phyloP scores from a whole-genome alignment of 129 eudicot species.

The Flaveria brownii region DNA sequence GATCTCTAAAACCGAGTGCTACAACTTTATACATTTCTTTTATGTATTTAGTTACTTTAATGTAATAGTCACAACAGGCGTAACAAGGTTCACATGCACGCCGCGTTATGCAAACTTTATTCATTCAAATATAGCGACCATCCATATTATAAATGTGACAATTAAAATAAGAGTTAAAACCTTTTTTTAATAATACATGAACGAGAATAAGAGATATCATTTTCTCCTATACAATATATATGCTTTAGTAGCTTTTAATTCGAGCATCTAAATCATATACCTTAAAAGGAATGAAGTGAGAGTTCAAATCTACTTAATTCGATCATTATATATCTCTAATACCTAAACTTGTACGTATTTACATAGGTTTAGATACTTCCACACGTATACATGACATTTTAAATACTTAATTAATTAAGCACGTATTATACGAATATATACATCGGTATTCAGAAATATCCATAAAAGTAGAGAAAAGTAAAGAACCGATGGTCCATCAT shows the following conservation, averaged over 20 bases:
- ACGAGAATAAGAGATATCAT: background rate
- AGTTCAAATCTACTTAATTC: conserved; percentile 11
- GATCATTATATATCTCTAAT: background rate
- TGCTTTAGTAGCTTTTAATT: conserved; percentile 25
- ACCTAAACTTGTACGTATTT: conserved; percentile 28
- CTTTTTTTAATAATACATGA: background rate
- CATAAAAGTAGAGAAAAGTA: background rate
- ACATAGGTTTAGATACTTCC: conserved; percentile 10
- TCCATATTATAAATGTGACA: background rate
- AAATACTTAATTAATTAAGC: background rate
- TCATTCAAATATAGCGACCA: too few relatives aligned
- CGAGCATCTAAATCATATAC: conserved; percentile 29
- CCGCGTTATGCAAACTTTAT: too few relatives aligned
- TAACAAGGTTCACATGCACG: too few relatives aligned
- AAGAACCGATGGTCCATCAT: conserved; percentile 9
- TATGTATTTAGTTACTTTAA: too few relatives aligned
- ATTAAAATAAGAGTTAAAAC: background rate
- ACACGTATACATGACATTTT: background rate
- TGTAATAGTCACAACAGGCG: too few relatives aligned
- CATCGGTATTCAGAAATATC: background rate
- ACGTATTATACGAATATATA: conserved; percentile 32
- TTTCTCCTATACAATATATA: conserved; percentile 3
- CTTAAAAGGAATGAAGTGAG: conserved; percentile 31
- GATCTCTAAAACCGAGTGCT: too few relatives aligned
- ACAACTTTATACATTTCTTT: too few relatives aligned